These are phyloP conservation scores for Daldinia bambusicola DNA, from an alignment of 495 filamentous ascomycete genomes.

Conservation along the genomic window DNA sequence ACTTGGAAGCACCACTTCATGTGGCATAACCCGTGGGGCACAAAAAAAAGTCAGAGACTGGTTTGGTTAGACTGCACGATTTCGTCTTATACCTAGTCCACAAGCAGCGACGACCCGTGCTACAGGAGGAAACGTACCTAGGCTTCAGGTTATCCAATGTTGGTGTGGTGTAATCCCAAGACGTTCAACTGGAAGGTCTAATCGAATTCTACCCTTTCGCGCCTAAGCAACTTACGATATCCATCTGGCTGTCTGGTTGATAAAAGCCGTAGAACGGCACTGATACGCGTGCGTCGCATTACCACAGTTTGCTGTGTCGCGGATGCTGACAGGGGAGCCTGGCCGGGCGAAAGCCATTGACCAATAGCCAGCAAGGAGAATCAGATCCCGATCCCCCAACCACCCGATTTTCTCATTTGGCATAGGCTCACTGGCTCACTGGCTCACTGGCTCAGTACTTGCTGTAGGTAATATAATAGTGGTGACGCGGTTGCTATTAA, in stretches of 20 bases:
- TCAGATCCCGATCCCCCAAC: constrained; percentile 44
- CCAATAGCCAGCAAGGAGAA: constrained; percentile 33
- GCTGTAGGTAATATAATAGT: constrained; percentile 24
- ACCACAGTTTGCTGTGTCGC: constrained; percentile 43
- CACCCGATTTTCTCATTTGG: constrained; percentile 40
- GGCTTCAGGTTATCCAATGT: constrained; percentile 23
- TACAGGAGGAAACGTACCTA: constrained; percentile 28
- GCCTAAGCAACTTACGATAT: constrained; percentile 2
- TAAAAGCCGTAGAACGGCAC: constrained; percentile 7
- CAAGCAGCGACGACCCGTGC: constrained; percentile 35
- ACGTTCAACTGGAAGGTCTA: neutral
- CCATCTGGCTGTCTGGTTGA: constrained; percentile 22
- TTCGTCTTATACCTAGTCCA: constrained; percentile 16
- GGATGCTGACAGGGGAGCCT: constrained; percentile 39
- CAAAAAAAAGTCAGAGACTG: constrained; percentile 27
- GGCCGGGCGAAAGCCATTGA: constrained; percentile 38
- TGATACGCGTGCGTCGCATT: constrained; percentile 31
- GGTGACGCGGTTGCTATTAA: constrained; percentile 38
- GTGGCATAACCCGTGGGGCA: constrained; percentile 38
- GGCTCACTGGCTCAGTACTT: too few relatives aligned
- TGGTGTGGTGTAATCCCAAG: constrained; percentile 40
- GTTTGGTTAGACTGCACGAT: constrained; percentile 25
- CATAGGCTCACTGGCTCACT: neutral
- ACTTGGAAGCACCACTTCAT: constrained; percentile 27
- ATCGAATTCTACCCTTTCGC: constrained; percentile 2